A percentile compares a stretch with the other conserved stretches of the same genome.
Conservation (phyloP, 2,329 filamentous ascomycete genomes). For the Cordyceps pruinosa region DNA sequence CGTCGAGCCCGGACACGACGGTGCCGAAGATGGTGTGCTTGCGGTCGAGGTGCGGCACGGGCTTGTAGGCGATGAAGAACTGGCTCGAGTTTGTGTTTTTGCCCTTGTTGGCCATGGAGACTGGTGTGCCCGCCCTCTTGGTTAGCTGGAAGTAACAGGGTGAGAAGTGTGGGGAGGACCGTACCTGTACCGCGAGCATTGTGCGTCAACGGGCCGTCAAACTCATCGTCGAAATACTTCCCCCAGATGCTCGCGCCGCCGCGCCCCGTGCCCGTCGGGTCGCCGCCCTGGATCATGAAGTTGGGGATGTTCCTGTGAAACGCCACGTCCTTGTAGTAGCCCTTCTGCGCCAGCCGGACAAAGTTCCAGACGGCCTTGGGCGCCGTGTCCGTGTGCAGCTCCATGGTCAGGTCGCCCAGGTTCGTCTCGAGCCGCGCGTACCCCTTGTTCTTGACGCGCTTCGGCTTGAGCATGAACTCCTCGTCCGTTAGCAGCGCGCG, state of each 20-base stretch:
- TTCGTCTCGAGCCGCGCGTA: slow-evolving; percentile 88
- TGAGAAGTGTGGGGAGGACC: slow-evolving; percentile 28
- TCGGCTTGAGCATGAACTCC: slow-evolving; percentile 92
- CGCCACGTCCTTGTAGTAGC: slow-evolving; percentile 75
- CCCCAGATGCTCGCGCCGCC: slow-evolving; percentile 92
- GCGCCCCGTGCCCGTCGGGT: slow-evolving; percentile 84
- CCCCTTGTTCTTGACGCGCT: slow-evolving; percentile 80
- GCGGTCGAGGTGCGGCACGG: slow-evolving; percentile 76
- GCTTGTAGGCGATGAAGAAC: slow-evolving; percentile 88
- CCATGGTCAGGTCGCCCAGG: slow-evolving; percentile 76
- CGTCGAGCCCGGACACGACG: slow-evolving; percentile 68
- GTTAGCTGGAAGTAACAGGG: not conserved
- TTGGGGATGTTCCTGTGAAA: slow-evolving; percentile 94
- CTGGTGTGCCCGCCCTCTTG: not conserved
- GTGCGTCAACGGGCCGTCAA: slow-evolving; percentile 84
- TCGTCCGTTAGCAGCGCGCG: slow-evolving; percentile 84
- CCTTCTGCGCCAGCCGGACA: slow-evolving; percentile 75
- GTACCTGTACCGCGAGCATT: slow-evolving; percentile 60
- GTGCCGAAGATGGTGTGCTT: slow-evolving; percentile 97
- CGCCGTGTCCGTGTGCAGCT: slow-evolving; percentile 84
- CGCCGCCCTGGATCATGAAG: slow-evolving; percentile 97
- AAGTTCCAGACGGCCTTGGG: slow-evolving; percentile 98
- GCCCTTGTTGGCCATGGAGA: slow-evolving; percentile 95
- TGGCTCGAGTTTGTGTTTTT: slow-evolving; percentile 96
- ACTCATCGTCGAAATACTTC: slow-evolving; percentile 89